These are phyloP conservation scores for Pseudogymnoascus sp. DNA, from an alignment of 2,329 filamentous ascomycete species.

Conservation along the genomic window DNA sequence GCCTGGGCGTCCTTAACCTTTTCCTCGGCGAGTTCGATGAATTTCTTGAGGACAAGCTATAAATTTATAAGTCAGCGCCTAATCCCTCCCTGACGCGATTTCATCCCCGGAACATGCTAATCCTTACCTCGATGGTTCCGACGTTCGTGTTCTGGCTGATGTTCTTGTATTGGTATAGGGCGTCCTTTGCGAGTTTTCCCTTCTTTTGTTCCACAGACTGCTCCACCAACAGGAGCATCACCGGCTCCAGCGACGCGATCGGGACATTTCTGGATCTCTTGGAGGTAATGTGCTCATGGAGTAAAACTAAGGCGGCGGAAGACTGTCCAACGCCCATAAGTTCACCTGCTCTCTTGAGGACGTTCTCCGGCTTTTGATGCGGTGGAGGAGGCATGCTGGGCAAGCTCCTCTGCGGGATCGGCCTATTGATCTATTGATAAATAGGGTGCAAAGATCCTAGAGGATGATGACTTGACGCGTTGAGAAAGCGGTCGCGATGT, in stretches of 20 bases:
- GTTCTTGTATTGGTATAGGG: constrained; percentile 99
- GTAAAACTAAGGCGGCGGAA: constrained; percentile 82
- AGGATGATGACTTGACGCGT: not conserved
- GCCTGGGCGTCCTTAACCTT: constrained; percentile 94
- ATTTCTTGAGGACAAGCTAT: constrained; percentile 87
- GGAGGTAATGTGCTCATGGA: constrained; percentile 98
- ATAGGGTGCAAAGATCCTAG: not conserved
- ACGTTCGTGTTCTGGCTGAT: constrained; percentile 99
- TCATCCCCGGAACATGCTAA: not conserved
- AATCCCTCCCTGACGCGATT: not conserved
- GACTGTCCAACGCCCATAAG: constrained; percentile 96
- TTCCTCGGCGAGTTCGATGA: constrained; percentile 92
- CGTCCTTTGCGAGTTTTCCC: constrained; percentile 97
- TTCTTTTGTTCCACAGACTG: constrained; percentile 96
- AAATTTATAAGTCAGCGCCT: constrained; percentile 16
- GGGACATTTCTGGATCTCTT: constrained; percentile 97
- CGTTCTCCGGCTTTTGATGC: constrained; percentile 99
- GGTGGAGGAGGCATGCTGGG: constrained; percentile 64
- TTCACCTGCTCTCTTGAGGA: constrained; percentile 95
- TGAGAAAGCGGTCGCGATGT: not conserved
- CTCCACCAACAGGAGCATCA: constrained; percentile 96
- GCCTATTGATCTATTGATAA: too few species aligned
- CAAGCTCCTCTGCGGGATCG: not conserved
- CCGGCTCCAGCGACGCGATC: constrained; percentile 91
- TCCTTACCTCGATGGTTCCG: constrained; percentile 80